phyloP scores from a whole-genome alignment of 805 yeast genomes.

The Brettanomyces sp. region DNA sequence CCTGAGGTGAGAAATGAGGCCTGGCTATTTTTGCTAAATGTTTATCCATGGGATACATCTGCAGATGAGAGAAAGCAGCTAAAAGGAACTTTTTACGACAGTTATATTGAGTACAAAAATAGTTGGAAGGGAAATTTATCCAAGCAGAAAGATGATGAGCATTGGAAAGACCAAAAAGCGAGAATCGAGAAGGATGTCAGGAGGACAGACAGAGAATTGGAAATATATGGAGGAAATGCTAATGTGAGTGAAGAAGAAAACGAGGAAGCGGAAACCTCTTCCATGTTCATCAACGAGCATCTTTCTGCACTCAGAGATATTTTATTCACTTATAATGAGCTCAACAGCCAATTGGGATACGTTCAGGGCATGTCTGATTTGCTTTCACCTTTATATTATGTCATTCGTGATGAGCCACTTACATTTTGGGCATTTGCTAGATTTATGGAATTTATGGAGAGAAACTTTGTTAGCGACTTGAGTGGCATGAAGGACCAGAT shows the following conservation, averaged over 20 bases:
- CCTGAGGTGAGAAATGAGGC: constrained; percentile 56
- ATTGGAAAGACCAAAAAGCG: constrained; percentile 82
- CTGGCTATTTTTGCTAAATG: constrained; percentile 79
- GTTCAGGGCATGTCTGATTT: constrained; percentile 98
- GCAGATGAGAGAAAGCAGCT: constrained; percentile 56
- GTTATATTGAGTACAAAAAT: constrained; percentile 44
- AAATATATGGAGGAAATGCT: constrained; percentile 39
- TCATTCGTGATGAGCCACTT: constrained; percentile 58
- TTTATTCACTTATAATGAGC: constrained; percentile 76
- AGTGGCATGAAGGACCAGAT: constrained; percentile 89
- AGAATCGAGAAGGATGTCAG: constrained; percentile 91
- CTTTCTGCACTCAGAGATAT: constrained; percentile 65
- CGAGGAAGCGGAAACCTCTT: constrained; percentile 44
- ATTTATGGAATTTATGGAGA: constrained; percentile 91
- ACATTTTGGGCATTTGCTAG: constrained; percentile 84
- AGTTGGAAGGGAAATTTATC: constrained; percentile 63
- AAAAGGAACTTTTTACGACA: constrained; percentile 41
- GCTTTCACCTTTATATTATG: constrained; percentile 72
- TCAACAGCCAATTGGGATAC: constrained; percentile 78
- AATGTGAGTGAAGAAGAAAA: constrained; percentile 22
- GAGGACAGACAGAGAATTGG: constrained; percentile 77
- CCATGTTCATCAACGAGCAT: constrained; percentile 68
- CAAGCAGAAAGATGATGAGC: constrained; percentile 43
- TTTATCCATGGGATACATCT: constrained; percentile 85
- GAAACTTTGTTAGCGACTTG: constrained; percentile 86